phyloP scores from a whole-genome alignment of 2,329 filamentous ascomycete genomes.

The Colletotrichum viniferum region DNA sequence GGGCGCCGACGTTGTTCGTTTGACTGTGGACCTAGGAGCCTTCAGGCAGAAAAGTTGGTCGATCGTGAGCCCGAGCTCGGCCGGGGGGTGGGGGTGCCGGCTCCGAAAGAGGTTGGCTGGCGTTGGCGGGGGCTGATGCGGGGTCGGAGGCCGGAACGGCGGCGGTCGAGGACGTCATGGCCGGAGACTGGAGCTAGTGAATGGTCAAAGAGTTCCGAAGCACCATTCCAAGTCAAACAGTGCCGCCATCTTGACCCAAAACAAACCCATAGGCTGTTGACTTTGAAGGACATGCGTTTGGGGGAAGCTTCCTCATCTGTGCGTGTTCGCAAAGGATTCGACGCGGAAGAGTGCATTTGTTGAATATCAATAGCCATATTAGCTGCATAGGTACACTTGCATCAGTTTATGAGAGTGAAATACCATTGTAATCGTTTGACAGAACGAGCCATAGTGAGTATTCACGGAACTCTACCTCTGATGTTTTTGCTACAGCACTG shows the following conservation, averaged over 20 bases:
- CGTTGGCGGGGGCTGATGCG: not conserved
- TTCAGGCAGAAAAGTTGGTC: not conserved
- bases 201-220: not conserved
- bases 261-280: not conserved
- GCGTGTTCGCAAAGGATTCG: not conserved
- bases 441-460: not conserved
- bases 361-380: not conserved
- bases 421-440: accelerated
- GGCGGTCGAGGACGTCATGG: not conserved
- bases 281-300: not conserved
- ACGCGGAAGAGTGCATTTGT: not conserved
- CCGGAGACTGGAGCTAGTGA: not conserved
- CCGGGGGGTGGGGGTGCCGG: not conserved
- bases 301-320: not conserved
- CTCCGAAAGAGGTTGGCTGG: not conserved
- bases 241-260: not conserved
- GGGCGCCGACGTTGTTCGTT: not conserved
- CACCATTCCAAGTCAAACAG: not conserved
- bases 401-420: not conserved
- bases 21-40: not conserved
- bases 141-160: not conserved
- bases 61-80: not conserved
- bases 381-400: not conserved
- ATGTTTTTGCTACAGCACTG: not conserved
- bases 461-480: not conserved